Percentiles rank a stretch among this genome's conserved stretches.
These are phyloP conservation scores for Chalciporus sphaerocephalus DNA, from an alignment of 768 basidiomycete genomes.

Conservation along the genomic window DNA sequence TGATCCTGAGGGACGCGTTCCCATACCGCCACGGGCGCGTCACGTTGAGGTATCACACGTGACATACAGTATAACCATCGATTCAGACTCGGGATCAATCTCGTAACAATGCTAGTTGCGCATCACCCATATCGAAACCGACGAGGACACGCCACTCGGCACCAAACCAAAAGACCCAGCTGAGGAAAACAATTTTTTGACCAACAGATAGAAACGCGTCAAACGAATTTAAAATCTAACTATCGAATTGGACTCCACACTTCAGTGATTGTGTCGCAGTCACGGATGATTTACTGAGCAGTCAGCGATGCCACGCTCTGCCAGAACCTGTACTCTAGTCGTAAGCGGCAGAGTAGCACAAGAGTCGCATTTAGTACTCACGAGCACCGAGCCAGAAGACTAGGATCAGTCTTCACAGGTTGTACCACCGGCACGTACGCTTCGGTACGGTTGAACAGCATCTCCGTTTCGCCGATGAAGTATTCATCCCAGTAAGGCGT, in stretches of 20 bases:
- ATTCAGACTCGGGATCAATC: too few species aligned
- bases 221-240: not conserved
- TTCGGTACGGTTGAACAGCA: slow-evolving; percentile 14
- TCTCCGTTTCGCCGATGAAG: slow-evolving; percentile 5
- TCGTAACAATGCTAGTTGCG: too few species aligned
- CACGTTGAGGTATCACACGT: too few species aligned
- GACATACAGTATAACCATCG: too few species aligned
- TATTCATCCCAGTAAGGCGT: slow-evolving; percentile 15
- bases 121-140: too few species aligned
- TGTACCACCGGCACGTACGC: not conserved
- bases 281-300: not conserved
- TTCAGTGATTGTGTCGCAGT: not conserved
- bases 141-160: too few species aligned
- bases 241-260: not conserved
- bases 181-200: too few species aligned
- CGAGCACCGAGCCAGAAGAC: not conserved
- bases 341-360: not conserved
- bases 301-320: not conserved
- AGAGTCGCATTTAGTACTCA: not conserved
- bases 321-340: not conserved
- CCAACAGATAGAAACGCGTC: not conserved
- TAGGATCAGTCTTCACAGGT: slow-evolving; percentile 4
- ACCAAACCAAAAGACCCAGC: too few species aligned
- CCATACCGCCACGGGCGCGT: too few species aligned
- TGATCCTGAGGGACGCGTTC: too few species aligned